A percentile compares a stretch with the other conserved stretches of the same genome.
These are phyloP conservation scores for Metschnikowia orientalis DNA, from an alignment of 805 yeast genomes.

Conservation along the genomic window DNA sequence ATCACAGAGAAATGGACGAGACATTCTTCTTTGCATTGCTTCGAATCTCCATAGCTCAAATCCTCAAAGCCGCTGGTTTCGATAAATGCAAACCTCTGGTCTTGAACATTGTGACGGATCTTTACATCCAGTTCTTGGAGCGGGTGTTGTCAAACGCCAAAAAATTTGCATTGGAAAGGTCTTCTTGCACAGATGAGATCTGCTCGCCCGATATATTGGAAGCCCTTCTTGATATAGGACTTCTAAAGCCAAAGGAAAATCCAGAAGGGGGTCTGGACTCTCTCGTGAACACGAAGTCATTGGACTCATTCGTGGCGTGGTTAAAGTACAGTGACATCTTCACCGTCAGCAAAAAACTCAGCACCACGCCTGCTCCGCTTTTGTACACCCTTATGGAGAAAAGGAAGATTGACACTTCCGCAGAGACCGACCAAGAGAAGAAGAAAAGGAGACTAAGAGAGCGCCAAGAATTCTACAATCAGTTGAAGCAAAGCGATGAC, in stretches of 20 bases:
- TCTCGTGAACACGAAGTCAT: conserved; percentile 30
- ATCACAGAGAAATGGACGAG: conserved; percentile 30
- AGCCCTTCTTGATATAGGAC: conserved; percentile 60
- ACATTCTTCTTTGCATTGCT: conserved; percentile 36
- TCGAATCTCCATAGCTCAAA: conserved; percentile 44
- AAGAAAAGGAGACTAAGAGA: conserved; percentile 32
- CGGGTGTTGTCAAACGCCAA: conserved; percentile 49
- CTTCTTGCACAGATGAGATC: conserved; percentile 34
- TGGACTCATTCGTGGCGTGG: conserved; percentile 39
- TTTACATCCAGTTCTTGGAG: conserved; percentile 60
- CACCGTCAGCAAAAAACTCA: conserved; percentile 21
- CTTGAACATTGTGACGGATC: conserved; percentile 72
- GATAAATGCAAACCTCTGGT: conserved; percentile 70
- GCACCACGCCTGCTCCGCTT: conserved; percentile 28
- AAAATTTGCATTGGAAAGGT: conserved; percentile 44
- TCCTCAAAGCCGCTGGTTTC: conserved; percentile 77
- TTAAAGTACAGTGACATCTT: conserved; percentile 26
- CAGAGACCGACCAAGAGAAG: conserved; percentile 33
- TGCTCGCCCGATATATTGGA: conserved; percentile 64
- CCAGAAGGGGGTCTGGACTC: conserved; percentile 47
- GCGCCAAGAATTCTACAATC: conserved; percentile 38
- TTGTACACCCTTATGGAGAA: conserved; percentile 35
- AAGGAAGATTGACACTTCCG: conserved; percentile 33
- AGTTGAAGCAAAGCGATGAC: conserved; percentile 28
- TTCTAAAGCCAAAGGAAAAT: conserved; percentile 48